Evolutionary conservation across 192 early-diverging fungal species (phyloP).

Genomic region (Entophlyctis luteolus): DNA sequence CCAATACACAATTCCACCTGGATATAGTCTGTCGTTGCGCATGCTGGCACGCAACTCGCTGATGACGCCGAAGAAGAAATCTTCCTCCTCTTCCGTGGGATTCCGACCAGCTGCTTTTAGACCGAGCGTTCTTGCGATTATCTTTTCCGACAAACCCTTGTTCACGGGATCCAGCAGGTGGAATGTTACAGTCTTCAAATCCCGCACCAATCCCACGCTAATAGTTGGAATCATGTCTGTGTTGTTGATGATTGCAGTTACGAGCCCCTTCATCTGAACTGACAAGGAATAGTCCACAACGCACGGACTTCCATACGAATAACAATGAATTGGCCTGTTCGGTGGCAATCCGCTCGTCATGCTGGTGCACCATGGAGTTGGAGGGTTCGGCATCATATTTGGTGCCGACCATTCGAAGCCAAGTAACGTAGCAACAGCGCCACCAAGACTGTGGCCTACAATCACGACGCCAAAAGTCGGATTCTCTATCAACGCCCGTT

Average conservation of each 20-base stretch:
- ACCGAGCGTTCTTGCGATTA: conserved; percentile 39
- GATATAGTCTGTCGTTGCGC: conserved; percentile 76
- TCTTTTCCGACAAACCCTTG: conserved; percentile 36
- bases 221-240: conserved; percentile 77
- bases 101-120: conserved; percentile 8
- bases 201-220: conserved; percentile 72
- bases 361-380: conserved; percentile 28
- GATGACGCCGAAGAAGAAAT: conserved; percentile 80
- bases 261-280: conserved; percentile 63
- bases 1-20: conserved; percentile 67
- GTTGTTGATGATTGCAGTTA: conserved; percentile 61
- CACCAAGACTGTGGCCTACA: conserved; percentile 86
- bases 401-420: conserved; percentile 73
- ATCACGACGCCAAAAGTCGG: conserved; percentile 79
- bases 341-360: conserved; percentile 40
- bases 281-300: conserved; percentile 47
- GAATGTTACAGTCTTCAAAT: conserved; percentile 70
- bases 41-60: conserved; percentile 75
- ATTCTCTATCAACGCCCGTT: conserved; percentile 65
- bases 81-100: conserved; percentile 53
- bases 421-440: conserved; percentile 77
- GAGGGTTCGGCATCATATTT: conserved; percentile 33
- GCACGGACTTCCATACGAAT: conserved; percentile 73
- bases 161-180: conserved; percentile 38
- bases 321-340: conserved; percentile 76